Evolutionary conservation across 345 rosid species (phyloP), one percentile per base, ranked within the genome.

Genomic region (Erysimum cheiranthoides): DNA sequence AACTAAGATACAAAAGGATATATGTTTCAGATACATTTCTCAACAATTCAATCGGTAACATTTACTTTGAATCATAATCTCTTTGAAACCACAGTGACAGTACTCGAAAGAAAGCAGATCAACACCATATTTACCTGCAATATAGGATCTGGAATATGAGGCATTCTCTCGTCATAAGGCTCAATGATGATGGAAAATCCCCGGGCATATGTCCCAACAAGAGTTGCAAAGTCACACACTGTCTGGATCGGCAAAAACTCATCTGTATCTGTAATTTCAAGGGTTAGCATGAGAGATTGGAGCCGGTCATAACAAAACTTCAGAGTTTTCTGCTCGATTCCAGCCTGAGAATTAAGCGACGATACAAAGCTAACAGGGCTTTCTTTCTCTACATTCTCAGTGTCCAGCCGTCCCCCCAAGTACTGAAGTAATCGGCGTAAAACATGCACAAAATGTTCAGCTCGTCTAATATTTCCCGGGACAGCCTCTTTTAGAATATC

Each of bases 101-200:
- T 52, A 61, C 49, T 53, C 74, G 32, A 17, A 53, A 43, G 43
- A 54, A 39, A 53, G 50, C 12, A 50, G 61, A 39, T 5, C 14
- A 75, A 64, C 40, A 64, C 43, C 43, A 73, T 50, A 76, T 81
- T 14, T 51, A 93, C 97, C 93, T 93, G 98, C 88, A 92, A 75
- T 39, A 95, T 89, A 68, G 99, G 99, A 73, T 95, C 99, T 69
- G 89, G 96, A 84, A 95, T 90, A 79, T 90, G 92, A 35, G 99
- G 96, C 99, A 95, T 92, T 80, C 99, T 95, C 66, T 92, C 99
- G 77, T 92, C 98, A 74, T 85, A 90, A 77, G 99, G 99, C 82
- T 92, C 98, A 34, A 92, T 88, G 72, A 95, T 92, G 69, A 95
- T 95, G 61, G 98, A 92, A 81, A 95, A 95, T 10, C 97, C 99